These are phyloP conservation scores for Aspergillus indologenus DNA, from an alignment of 495 filamentous ascomycete genomes.

Conservation along the genomic window DNA sequence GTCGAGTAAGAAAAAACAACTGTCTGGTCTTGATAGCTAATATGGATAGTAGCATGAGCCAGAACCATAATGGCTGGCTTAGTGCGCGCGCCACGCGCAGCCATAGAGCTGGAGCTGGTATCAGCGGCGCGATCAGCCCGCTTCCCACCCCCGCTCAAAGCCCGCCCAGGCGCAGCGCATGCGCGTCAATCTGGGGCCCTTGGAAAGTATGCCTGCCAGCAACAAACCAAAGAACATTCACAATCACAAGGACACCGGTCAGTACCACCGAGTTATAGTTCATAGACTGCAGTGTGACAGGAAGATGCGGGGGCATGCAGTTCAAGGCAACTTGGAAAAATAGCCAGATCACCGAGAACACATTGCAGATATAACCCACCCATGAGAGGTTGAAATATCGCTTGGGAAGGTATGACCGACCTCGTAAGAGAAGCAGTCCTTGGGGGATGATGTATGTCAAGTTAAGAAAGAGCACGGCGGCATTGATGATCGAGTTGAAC, in stretches of 20 bases:
- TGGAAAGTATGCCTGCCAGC: not conserved
- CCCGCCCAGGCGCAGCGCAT: not conserved
- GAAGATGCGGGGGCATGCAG: constrained; percentile 30
- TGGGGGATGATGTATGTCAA: constrained; percentile 39
- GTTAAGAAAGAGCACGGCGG: constrained; percentile 37
- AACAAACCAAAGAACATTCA: not conserved
- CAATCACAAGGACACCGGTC: not conserved
- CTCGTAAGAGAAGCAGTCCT: constrained; percentile 25
- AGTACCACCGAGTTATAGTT: constrained; percentile 24
- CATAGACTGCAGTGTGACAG: constrained; percentile 28
- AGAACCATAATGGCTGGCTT: not conserved
- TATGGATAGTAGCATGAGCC: not conserved
- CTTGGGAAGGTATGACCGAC: constrained; percentile 25
- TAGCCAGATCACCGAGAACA: constrained; percentile 29
- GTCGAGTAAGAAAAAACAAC: too few relatives aligned
- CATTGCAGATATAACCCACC: constrained; percentile 30
- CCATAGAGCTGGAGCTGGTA: not conserved
- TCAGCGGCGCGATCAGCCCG: not conserved
- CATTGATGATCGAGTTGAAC: constrained; percentile 40
- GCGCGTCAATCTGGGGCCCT: not conserved
- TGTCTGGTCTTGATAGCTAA: not conserved
- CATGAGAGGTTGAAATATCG: constrained; percentile 29
- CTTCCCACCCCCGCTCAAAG: not conserved
- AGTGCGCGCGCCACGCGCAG: not conserved
- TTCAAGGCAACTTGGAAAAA: constrained; percentile 27